A percentile compares a stretch with the other conserved stretches of the same genome.
phyloP scores from a whole-genome alignment of 78 protist genomes.

The Guillardia theta region DNA sequence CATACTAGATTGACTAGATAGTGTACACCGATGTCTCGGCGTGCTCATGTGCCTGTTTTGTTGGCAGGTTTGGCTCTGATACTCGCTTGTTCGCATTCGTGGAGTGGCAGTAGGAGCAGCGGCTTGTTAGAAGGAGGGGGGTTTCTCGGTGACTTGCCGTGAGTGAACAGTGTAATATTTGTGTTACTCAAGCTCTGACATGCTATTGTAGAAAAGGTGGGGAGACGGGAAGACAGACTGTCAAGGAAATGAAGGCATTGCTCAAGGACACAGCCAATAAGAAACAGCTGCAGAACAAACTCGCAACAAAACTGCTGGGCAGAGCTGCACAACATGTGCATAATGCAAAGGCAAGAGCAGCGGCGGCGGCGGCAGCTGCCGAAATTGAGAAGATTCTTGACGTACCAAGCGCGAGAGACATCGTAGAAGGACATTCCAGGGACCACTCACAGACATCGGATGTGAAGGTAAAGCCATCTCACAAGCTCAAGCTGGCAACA shows the following conservation, averaged over 20 bases:
- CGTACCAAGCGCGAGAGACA: not conserved
- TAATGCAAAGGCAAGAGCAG: not conserved
- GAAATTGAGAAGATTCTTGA: not conserved
- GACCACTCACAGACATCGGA: not conserved
- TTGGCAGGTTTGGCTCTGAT: too few relatives aligned
- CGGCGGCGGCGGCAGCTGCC: not conserved
- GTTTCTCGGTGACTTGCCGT: too few relatives aligned
- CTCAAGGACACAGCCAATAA: not conserved
- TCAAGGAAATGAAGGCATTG: not conserved
- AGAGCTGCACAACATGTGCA: not conserved
- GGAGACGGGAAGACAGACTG: not conserved
- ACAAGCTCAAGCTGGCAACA: not conserved
- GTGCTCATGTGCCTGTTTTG: too few relatives aligned
- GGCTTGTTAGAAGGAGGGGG: too few relatives aligned
- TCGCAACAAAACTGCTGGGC: not conserved
- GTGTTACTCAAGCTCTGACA: too few relatives aligned
- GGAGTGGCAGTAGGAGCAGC: too few relatives aligned
- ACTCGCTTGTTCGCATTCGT: too few relatives aligned
- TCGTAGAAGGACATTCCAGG: not conserved
- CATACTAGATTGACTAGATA: too few relatives aligned
- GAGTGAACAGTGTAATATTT: too few relatives aligned
- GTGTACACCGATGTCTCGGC: too few relatives aligned
- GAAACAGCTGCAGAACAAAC: not conserved
- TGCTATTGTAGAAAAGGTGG: not conserved
- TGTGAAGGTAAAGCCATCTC: not conserved